Evolutionary conservation across 2,329 filamentous ascomycete genomes (phyloP).

Genomic region (Hypoxylon sp.): DNA sequence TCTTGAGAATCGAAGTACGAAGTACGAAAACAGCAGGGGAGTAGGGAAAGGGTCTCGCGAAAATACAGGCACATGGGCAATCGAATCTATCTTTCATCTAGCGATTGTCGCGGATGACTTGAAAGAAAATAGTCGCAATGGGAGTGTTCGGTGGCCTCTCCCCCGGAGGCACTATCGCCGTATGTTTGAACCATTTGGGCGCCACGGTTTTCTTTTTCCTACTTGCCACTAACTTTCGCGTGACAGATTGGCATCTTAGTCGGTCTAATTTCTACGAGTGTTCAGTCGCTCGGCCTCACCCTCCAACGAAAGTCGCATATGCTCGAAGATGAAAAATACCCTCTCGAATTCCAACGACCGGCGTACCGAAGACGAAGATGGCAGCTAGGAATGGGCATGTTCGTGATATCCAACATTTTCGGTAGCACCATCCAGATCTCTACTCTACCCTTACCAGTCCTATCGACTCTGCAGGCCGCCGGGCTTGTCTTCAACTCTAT

Average conservation of each 20-base stretch:
- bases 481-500: conserved; percentile 98
- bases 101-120: conserved; percentile 55
- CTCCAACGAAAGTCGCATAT: conserved; percentile 98
- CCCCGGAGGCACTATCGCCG: conserved; percentile 67
- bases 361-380: conserved; percentile 91
- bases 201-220: conserved; percentile 7
- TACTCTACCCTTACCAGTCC: conserved; percentile 88
- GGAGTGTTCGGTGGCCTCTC: conserved; percentile 78
- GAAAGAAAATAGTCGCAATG: conserved; percentile 62
- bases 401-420: conserved; percentile 91
- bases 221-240: conserved; percentile 12
- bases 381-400: conserved; percentile 98
- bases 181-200: conserved; percentile 35
- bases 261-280: conserved; percentile 89
- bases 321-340: conserved; percentile 91
- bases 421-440: conserved; percentile 98
- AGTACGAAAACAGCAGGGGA: no score
- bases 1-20: no score
- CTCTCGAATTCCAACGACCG: conserved; percentile 79
- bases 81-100: conserved; percentile 32
- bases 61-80: conserved; percentile 37
- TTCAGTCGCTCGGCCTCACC: conserved; percentile 94
- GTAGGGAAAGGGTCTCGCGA: conserved; percentile 7
- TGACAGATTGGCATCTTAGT: conserved; percentile 87
- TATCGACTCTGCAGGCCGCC: conserved; percentile 94